A percentile compares a stretch with the other conserved stretches of the same genome.
Evolutionary conservation across 108 stramenopile genomes (phyloP).

Genomic region (Aurantiochytrium sp.): DNA sequence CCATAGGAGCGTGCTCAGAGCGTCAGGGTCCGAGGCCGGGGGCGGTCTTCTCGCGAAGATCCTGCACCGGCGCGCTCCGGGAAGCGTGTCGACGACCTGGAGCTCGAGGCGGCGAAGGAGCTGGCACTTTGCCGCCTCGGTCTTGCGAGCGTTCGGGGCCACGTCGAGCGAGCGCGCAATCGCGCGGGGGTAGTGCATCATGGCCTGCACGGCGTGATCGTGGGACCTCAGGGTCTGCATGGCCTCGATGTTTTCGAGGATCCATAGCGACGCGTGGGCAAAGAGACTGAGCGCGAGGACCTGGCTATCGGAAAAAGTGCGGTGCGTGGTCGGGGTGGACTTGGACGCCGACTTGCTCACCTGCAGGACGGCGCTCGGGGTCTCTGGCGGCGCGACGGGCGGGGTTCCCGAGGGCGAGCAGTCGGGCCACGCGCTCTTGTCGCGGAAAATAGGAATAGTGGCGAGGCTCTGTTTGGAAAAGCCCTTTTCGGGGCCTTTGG

Average conservation of each 20-base stretch:
- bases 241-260: neutral
- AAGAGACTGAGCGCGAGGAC: neutral
- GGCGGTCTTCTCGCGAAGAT: neutral
- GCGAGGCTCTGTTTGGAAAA: neutral
- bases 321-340: neutral
- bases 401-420: neutral
- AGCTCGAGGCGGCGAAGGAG: neutral
- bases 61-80: neutral
- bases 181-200: neutral
- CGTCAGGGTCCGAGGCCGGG: neutral
- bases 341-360: neutral
- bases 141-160: neutral
- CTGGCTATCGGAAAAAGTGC: neutral
- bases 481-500: neutral
- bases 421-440: neutral
- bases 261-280: neutral
- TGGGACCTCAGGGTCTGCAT: neutral
- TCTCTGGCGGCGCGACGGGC: neutral
- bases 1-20: neutral
- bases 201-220: neutral
- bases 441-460: conserved; percentile 4
- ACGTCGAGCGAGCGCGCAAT: neutral
- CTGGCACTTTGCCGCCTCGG: neutral
- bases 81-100: neutral
- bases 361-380: neutral